These are phyloP conservation scores for Apostasia shenzhenica DNA, from an alignment of 106 monocot genomes.

Conservation along the genomic window DNA sequence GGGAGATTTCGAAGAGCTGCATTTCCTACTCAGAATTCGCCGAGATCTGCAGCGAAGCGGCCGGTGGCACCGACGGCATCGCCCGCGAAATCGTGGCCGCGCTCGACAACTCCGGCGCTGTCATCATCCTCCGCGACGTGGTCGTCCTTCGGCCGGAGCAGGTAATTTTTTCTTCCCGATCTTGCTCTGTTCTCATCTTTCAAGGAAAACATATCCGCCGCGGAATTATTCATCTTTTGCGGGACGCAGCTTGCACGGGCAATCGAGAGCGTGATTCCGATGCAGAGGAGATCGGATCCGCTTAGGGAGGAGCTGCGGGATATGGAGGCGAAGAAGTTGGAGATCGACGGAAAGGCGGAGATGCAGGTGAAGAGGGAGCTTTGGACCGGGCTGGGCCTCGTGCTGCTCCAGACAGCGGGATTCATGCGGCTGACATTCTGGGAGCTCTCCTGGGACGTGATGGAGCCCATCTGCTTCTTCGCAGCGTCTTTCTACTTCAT, in stretches of 20 bases:
- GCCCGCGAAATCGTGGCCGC: slow-evolving; percentile 26
- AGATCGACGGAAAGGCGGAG: slow-evolving; percentile 20
- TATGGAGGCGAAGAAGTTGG: slow-evolving; percentile 23
- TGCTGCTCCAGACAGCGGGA: slow-evolving; percentile 2
- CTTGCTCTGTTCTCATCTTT: background rate
- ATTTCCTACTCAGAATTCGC: slow-evolving; percentile 46
- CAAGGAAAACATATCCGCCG: background rate
- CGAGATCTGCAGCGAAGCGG: slow-evolving; percentile 37
- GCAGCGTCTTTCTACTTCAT: slow-evolving; percentile 13
- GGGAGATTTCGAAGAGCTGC: slow-evolving; percentile 20
- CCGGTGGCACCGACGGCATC: slow-evolving; percentile 22
- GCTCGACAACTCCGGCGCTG: slow-evolving; percentile 67
- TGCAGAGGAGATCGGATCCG: background rate
- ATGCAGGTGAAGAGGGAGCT: slow-evolving; percentile 16
- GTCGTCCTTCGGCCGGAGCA: slow-evolving; percentile 53
- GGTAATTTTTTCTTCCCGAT: background rate
- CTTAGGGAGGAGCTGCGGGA: slow-evolving; percentile 7
- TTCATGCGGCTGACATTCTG: slow-evolving; percentile 31
- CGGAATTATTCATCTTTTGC: background rate
- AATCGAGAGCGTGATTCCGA: slow-evolving; percentile 10
- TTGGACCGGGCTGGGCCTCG: slow-evolving; percentile 18
- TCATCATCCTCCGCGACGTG: slow-evolving; percentile 57
- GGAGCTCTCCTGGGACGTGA: slow-evolving; percentile 32
- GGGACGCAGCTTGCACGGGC: slow-evolving; percentile 8
- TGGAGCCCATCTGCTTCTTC: slow-evolving; percentile 27